phyloP scores from a whole-genome alignment of 106 monocot species.

The Dioscorea zingiberensis region DNA sequence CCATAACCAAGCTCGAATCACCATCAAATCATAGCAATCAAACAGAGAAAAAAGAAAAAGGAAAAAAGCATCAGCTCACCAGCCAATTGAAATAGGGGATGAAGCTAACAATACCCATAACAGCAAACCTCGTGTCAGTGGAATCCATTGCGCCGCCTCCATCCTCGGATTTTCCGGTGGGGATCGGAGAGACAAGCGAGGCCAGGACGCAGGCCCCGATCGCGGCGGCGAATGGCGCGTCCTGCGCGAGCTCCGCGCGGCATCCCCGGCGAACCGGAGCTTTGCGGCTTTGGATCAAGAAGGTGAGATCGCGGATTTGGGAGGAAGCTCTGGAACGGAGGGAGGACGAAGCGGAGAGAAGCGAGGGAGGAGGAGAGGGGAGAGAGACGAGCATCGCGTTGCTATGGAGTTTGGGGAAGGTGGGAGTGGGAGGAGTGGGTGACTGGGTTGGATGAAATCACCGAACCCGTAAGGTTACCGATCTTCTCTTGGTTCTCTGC shows the following conservation, averaged over 20 bases:
- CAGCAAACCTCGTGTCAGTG: constrained; percentile 73
- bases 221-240: constrained; percentile 81
- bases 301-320: not conserved
- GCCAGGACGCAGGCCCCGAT: constrained; percentile 82
- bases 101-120: constrained; percentile 85
- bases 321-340: not conserved
- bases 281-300: not conserved
- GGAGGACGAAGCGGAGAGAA: not conserved
- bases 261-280: constrained; percentile 8
- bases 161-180: constrained; percentile 9
- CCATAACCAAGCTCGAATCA: not conserved
- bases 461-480: no score
- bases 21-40: not conserved
- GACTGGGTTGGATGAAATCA: no score
- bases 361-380: not conserved
- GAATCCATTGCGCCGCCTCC: constrained; percentile 47
- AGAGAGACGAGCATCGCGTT: not conserved
- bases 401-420: no score
- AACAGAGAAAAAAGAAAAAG: not conserved
- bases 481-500: no score
- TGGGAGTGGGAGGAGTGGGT: no score
- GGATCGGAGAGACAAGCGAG: constrained; percentile 53
- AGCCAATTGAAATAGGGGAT: constrained; percentile 99
- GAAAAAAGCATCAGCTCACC: constrained; percentile 26
- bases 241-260: constrained; percentile 51